phyloP scores from a whole-genome alignment of 352 stramenopile genomes.

The Globisporangium megalacanthum region DNA sequence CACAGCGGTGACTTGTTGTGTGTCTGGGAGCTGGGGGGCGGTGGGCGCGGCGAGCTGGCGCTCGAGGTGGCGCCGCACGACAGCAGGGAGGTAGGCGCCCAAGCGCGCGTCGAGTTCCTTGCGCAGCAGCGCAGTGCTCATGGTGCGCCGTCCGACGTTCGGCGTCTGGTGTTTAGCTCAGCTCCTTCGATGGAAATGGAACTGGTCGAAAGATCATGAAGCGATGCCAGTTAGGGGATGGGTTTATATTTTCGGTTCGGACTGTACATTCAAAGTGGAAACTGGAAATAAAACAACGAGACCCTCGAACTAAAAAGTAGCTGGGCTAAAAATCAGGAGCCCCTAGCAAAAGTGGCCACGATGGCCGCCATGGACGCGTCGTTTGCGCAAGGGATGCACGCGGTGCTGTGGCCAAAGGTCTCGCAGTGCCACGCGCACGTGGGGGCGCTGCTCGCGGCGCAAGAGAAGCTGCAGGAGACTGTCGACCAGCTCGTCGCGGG shows the following conservation, averaged over 20 bases:
- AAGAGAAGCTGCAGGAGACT: conserved; percentile 67
- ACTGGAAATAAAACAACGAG: too few relatives aligned
- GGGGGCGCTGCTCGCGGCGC: conserved; percentile 52
- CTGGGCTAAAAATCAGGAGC: too few relatives aligned
- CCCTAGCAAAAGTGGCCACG: conserved; percentile 1
- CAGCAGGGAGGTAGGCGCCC: conserved; percentile 73
- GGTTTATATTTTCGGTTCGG: too few relatives aligned
- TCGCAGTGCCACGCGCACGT: conserved; percentile 79
- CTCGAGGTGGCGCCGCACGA: conserved; percentile 76
- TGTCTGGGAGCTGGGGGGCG: conserved; percentile 52
- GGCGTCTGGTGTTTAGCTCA: too few relatives aligned
- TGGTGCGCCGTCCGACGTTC: too few relatives aligned
- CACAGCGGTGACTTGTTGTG: conserved; percentile 73
- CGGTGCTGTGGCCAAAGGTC: conserved; percentile 78
- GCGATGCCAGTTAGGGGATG: too few relatives aligned
- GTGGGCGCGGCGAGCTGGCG: conserved; percentile 25
- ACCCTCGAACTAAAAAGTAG: too few relatives aligned
- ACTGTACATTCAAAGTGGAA: too few relatives aligned
- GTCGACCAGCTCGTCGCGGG: conserved; percentile 55
- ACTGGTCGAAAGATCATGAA: neutral
- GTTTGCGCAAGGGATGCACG: conserved; percentile 76
- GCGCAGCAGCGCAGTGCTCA: conserved; percentile 28
- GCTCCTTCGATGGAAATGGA: neutral
- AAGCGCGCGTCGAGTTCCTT: conserved; percentile 83
- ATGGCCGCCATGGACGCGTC: conserved; percentile 16